phyloP scores from a whole-genome alignment of 208 protist genomes.

The Acanthamoeba culbertsoni region DNA sequence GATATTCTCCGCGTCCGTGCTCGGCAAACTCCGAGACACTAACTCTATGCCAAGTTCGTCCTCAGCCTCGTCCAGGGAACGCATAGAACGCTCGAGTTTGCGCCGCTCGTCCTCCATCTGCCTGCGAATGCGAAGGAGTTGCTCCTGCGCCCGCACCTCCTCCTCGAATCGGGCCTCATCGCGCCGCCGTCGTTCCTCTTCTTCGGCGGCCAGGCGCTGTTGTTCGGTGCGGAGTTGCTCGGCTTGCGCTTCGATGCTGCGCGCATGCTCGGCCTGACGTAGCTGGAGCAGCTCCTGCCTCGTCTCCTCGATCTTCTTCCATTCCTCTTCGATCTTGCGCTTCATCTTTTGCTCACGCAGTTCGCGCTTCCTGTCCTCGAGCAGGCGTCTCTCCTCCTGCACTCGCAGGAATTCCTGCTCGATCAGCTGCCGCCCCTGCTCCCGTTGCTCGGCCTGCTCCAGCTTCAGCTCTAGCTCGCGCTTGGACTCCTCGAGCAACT shows the following conservation, averaged over 20 bases:
- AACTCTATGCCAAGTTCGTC: neutral
- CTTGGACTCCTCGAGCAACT: neutral
- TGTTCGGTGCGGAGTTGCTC: neutral
- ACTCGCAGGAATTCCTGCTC: neutral
- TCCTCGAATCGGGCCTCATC: neutral
- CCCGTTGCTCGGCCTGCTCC: neutral
- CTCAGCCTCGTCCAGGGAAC: neutral
- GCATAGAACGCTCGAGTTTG: neutral
- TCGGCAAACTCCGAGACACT: no score
- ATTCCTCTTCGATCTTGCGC: neutral
- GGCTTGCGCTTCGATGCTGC: neutral
- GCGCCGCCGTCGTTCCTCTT: neutral
- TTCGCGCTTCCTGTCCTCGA: neutral
- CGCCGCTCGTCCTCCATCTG: neutral
- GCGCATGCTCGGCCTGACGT: neutral
- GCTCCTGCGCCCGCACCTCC: neutral
- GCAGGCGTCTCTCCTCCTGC: neutral
- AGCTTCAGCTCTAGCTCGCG: neutral
- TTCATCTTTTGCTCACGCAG: neutral
- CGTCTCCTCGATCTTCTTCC: neutral
- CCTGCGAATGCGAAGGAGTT: neutral
- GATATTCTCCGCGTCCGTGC: neutral
- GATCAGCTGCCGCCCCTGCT: neutral
- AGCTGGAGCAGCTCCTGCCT: neutral
- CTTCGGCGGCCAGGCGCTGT: neutral